Conservation (phyloP, 495 filamentous ascomycete species). For the Antarctomyces pellizariae region DNA sequence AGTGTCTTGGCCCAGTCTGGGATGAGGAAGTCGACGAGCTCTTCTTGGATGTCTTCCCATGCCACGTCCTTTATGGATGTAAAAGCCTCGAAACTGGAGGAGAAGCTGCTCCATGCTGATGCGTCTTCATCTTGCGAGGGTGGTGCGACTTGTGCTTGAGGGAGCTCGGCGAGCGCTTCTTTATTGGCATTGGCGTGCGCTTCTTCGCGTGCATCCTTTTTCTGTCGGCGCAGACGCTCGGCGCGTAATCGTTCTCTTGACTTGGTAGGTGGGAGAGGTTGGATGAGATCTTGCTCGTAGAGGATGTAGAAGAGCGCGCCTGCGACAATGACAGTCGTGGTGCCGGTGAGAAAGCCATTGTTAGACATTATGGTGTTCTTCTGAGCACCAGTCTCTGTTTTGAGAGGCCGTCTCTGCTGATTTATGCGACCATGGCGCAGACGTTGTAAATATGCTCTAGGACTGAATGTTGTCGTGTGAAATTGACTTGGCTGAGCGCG, state of each 20-base stretch:
- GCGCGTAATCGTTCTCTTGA: constrained; percentile 5
- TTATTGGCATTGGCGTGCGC: constrained; percentile 5
- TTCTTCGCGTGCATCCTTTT: constrained; percentile 4
- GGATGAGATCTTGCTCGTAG: constrained; percentile 7
- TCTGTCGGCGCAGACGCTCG: constrained; percentile 3
- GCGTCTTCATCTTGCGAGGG: constrained; percentile 1
- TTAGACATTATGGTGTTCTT: no score
- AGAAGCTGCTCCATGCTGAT: constrained; percentile 35
- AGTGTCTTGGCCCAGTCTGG: constrained; percentile 64
- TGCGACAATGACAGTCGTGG: constrained; percentile 1
- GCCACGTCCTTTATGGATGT: constrained; percentile 26
- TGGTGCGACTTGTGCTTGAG: constrained; percentile 4
- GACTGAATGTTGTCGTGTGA: no score
- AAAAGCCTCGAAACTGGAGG: constrained; percentile 32
- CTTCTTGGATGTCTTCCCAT: constrained; percentile 36
- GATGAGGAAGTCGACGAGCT: constrained; percentile 41
- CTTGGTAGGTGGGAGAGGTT: constrained; percentile 10
- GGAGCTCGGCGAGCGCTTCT: constrained; percentile 3
- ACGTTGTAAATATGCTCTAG: no score
- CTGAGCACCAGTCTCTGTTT: no score
- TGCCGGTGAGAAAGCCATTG: neutral
- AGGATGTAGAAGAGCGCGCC: constrained; percentile 8
- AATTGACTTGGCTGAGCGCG: no score
- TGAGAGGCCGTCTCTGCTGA: no score
- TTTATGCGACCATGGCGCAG: no score